Evolutionary conservation across 2,329 filamentous ascomycete species (phyloP).

Genomic region (Fusarium mangiferae): DNA sequence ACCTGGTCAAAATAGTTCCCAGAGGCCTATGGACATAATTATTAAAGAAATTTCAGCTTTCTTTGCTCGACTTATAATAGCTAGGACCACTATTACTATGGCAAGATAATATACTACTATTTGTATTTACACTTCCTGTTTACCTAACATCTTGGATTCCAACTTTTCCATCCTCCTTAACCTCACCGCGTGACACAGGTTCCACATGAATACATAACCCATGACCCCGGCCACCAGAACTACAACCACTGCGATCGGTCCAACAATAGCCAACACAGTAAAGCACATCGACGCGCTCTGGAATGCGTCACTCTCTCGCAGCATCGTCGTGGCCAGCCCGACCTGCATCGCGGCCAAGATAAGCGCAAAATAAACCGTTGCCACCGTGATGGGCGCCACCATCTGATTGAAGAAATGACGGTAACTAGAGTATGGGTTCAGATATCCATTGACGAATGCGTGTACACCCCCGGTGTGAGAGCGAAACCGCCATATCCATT

Average conservation of each 20-base stretch:
- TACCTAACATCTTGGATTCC: accelerated
- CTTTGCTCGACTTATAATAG: no score
- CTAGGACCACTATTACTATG: background rate
- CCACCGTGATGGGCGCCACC: background rate
- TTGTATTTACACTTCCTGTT: accelerated
- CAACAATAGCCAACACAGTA: background rate
- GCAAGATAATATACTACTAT: accelerated
- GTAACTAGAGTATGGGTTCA: background rate
- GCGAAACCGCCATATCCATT: background rate
- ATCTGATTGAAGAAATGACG: background rate
- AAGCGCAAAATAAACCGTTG: background rate
- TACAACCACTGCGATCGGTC: accelerated
- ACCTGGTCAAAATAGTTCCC: no score
- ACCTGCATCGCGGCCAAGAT: background rate
- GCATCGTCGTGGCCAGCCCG: background rate
- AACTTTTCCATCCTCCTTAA: accelerated
- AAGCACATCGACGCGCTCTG: background rate
- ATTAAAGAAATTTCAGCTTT: no score
- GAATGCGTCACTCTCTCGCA: background rate
- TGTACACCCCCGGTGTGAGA: accelerated
- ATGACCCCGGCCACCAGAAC: background rate
- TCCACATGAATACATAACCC: background rate
- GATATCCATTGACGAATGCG: background rate
- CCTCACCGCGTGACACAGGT: accelerated
- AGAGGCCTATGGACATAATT: no score